A percentile compares a stretch with the other conserved stretches of the same genome.
phyloP scores from a whole-genome alignment of 1,284 basidiomycete species.

The Lignosus rhinocerotis region DNA sequence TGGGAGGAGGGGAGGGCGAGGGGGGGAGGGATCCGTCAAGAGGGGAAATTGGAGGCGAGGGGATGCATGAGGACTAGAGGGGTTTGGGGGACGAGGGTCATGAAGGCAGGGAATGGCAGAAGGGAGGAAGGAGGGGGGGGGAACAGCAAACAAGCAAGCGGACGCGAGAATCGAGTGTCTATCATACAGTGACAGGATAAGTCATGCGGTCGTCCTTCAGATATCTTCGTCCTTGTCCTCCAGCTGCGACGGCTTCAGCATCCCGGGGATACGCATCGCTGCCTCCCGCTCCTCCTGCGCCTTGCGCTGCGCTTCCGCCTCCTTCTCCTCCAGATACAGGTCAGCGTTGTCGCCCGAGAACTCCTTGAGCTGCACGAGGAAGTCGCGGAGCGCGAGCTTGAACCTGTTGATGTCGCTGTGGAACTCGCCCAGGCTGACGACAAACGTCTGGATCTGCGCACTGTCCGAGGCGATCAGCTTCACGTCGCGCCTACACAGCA shows the following conservation, averaged over 20 bases:
- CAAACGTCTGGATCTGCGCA: conserved; percentile 77
- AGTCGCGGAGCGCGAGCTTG: conserved; percentile 93
- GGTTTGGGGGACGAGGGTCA: background rate
- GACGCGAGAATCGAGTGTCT: conserved; percentile 14
- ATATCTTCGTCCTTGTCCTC: conserved; percentile 91
- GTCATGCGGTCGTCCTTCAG: conserved; percentile 37
- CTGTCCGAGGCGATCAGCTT: conserved; percentile 35
- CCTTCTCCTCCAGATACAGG: conserved; percentile 93
- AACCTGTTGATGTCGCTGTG: conserved; percentile 90
- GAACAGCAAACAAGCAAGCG: conserved; percentile 4
- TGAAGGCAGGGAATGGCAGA: background rate
- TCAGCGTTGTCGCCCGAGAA: conserved; percentile 88
- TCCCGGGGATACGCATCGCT: conserved; percentile 95
- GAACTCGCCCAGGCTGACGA: conserved; percentile 82
- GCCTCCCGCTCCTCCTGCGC: conserved; percentile 82
- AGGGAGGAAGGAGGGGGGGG: background rate
- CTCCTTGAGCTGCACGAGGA: conserved; percentile 91
- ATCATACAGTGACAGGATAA: conserved; percentile 27
- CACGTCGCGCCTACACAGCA: background rate
- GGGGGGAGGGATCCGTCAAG: background rate
- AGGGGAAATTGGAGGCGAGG: background rate
- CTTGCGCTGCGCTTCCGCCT: conserved; percentile 73
- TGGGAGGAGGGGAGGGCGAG: too few relatives aligned
- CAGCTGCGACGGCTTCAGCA: conserved; percentile 95
- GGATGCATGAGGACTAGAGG: background rate